A percentile compares a stretch with the other conserved stretches of the same genome.
Evolutionary conservation across 768 basidiomycete species (phyloP).

Genomic region (Boletellus sp.): DNA sequence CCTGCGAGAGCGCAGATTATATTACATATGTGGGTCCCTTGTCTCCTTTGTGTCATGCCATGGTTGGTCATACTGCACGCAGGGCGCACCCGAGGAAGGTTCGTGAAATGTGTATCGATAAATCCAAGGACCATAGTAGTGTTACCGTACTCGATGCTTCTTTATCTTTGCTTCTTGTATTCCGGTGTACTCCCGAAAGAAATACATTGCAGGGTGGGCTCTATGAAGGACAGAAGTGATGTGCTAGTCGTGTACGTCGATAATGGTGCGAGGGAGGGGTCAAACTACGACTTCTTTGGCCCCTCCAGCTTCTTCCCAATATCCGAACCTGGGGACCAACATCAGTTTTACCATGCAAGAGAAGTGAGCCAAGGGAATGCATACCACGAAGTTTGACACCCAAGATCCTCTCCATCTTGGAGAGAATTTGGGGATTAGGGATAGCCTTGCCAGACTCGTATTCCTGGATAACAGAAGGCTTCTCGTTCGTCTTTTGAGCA

Average conservation of each 20-base stretch:
- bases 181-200: background rate
- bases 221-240: slow-evolving; percentile 18
- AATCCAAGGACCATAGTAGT: background rate
- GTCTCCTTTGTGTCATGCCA: background rate
- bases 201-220: slow-evolving; percentile 24
- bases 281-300: slow-evolving; percentile 64
- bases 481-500: slow-evolving; percentile 91
- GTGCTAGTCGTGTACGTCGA: slow-evolving; percentile 27
- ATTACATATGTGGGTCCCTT: slow-evolving; percentile 68
- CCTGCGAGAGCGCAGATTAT: slow-evolving; percentile 94
- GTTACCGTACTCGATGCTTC: background rate
- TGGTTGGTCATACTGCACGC: background rate
- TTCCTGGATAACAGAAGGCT: slow-evolving; percentile 82
- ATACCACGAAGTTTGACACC: slow-evolving; percentile 87
- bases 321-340: slow-evolving; percentile 49
- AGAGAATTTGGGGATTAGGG: slow-evolving; percentile 81
- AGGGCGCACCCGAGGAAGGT: slow-evolving; percentile 37
- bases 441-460: slow-evolving; percentile 87
- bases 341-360: slow-evolving; percentile 1
- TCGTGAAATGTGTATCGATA: slow-evolving; percentile 8
- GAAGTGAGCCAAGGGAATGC: slow-evolving; percentile 19
- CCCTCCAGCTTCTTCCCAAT: slow-evolving; percentile 87
- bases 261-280: slow-evolving; percentile 35
- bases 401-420: slow-evolving; percentile 82
- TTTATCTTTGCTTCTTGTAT: slow-evolving; percentile 3